A percentile compares a stretch with the other conserved stretches of the same genome.
Evolutionary conservation across 2,329 filamentous ascomycete species (phyloP).

Genomic region (Dactylellina parvicollis): DNA sequence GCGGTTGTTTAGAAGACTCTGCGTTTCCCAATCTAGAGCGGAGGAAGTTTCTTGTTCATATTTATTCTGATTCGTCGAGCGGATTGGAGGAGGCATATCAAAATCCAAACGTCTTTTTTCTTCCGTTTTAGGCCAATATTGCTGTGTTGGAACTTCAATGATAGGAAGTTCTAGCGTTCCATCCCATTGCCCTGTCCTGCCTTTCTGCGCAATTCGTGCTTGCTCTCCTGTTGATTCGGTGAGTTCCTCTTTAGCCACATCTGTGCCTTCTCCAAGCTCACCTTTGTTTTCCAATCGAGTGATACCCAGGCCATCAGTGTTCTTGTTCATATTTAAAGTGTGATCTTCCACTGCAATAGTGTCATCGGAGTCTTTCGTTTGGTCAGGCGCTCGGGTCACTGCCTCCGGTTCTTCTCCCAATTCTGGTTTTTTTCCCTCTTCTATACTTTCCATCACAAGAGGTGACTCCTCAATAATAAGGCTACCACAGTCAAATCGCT

Average conservation of each 20-base stretch:
- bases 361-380: background rate
- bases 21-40: background rate
- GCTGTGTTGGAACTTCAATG: too few species aligned
- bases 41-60: background rate
- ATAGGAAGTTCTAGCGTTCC: too few species aligned
- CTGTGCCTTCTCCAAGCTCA: background rate
- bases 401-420: background rate
- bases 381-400: background rate
- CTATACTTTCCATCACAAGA: background rate
- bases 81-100: constrained; percentile 26
- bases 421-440: background rate
- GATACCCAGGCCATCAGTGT: too few species aligned
- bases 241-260: too few species aligned
- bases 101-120: background rate
- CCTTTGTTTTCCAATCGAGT: too few species aligned
- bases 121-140: background rate
- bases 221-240: too few species aligned
- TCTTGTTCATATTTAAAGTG: too few species aligned
- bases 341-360: too few species aligned
- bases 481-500: background rate
- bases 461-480: background rate
- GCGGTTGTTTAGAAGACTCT: constrained; percentile 22
- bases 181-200: too few species aligned
- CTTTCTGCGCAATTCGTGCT: too few species aligned
- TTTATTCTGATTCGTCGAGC: background rate